phyloP scores from a whole-genome alignment of 208 protist genomes.

The Leptomonas pyrrhocoris region DNA sequence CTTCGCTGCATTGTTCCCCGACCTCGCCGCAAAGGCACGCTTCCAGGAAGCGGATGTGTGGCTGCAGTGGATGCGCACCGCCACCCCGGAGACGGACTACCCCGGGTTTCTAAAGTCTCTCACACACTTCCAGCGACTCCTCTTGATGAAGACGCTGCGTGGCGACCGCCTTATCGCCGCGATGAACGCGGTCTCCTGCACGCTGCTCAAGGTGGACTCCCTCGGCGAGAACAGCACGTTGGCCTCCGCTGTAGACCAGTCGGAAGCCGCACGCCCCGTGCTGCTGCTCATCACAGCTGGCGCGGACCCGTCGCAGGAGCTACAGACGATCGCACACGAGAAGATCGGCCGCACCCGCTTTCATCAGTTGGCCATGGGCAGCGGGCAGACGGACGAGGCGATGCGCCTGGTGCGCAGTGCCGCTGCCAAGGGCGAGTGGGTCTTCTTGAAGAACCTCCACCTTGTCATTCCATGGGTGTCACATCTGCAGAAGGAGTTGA shows the following conservation, averaged over 20 bases:
- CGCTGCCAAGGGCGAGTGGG: conserved; percentile 90
- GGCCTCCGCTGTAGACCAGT: conserved; percentile 47
- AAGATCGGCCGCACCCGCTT: conserved; percentile 84
- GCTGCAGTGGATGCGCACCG: conserved; percentile 89
- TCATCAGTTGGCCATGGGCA: conserved; percentile 96
- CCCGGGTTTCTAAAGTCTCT: conserved; percentile 85
- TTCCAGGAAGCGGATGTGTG: conserved; percentile 91
- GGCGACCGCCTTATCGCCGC: conserved; percentile 96
- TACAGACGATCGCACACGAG: conserved; percentile 86
- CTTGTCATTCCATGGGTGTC: conserved; percentile 95
- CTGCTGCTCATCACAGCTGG: conserved; percentile 96
- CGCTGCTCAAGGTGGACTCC: conserved; percentile 77
- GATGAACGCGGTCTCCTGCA: conserved; percentile 84
- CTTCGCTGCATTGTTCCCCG: conserved; percentile 80
- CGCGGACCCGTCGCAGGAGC: conserved; percentile 95
- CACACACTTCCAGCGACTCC: conserved; percentile 94
- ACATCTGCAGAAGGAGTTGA: conserved; percentile 93
- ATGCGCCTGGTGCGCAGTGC: conserved; percentile 77
- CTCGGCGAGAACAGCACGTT: conserved; percentile 76
- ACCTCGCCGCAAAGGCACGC: conserved; percentile 70
- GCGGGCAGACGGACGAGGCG: conserved; percentile 93
- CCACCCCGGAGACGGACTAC: conserved; percentile 88
- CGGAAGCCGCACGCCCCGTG: conserved; percentile 75
- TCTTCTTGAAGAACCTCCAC: conserved; percentile 98
- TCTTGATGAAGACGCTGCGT: conserved; percentile 95